phyloP scores from a whole-genome alignment of 2,329 filamentous ascomycete genomes.

The Verticillium albo-atrum region DNA sequence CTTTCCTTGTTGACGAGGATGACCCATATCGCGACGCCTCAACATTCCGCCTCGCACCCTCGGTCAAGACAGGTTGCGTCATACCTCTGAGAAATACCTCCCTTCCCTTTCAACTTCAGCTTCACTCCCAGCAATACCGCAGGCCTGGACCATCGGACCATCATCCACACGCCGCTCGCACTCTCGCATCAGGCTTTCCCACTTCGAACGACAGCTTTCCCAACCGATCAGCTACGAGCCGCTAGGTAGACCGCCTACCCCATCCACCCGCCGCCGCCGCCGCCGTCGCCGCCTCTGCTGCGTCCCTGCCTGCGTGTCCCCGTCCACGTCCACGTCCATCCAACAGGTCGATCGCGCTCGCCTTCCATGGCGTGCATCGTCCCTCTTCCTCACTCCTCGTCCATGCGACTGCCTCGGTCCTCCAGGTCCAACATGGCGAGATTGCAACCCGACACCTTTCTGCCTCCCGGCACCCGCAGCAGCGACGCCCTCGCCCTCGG shows the following conservation, averaged over 20 bases:
- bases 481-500: slow-evolving; percentile 23
- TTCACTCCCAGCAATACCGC: not conserved
- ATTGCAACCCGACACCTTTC: slow-evolving; percentile 36
- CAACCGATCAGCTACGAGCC: not conserved
- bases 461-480: slow-evolving; percentile 26
- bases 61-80: not conserved
- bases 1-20: not conserved
- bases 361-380: not conserved
- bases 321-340: not conserved
- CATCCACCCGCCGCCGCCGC: not conserved
- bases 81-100: not conserved
- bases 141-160: not conserved
- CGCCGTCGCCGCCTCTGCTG: too few species aligned
- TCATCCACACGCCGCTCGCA: not conserved
- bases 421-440: slow-evolving; percentile 29
- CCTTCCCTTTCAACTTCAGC: not conserved
- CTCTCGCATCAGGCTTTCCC: not conserved
- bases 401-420: not conserved
- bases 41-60: not conserved
- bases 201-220: not conserved
- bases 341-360: not conserved
- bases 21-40: not conserved
- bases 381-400: not conserved
- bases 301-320: too few species aligned
- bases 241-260: not conserved